Evolutionary conservation across 768 basidiomycete genomes (phyloP).

Genomic region (Phylloporus sp.): DNA sequence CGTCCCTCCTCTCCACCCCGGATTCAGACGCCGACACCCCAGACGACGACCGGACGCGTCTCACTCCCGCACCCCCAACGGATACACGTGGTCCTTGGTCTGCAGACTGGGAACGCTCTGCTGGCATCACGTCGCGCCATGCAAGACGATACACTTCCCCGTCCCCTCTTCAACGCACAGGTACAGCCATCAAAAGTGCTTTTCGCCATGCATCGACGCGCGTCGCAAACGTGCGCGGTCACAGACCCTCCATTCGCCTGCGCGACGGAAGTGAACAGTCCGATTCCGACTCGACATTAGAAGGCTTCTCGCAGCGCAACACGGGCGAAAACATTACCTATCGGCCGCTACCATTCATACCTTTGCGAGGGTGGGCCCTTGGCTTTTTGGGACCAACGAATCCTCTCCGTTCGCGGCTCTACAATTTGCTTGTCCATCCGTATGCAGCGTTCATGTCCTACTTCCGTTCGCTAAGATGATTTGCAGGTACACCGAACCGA

Average conservation of each 20-base stretch:
- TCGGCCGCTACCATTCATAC: conserved; percentile 41
- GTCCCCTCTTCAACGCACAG: conserved; percentile 59
- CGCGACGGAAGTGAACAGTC: conserved; percentile 42
- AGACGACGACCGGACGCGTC: conserved; percentile 55
- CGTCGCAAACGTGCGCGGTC: conserved; percentile 73
- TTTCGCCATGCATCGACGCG: conserved; percentile 64
- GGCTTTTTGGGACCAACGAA: conserved; percentile 71
- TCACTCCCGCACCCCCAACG: no score
- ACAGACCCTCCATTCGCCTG: conserved; percentile 54
- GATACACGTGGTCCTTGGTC: conserved; percentile 26
- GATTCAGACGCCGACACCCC: conserved; percentile 36
- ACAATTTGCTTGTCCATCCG: conserved; percentile 65
- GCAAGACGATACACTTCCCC: conserved; percentile 41
- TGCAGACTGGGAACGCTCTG: conserved; percentile 47
- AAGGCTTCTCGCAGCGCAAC: conserved; percentile 31
- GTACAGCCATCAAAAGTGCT: conserved; percentile 53
- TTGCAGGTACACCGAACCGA: conserved; percentile 78
- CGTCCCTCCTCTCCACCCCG: conserved; percentile 41
- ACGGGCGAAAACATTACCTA: conserved; percentile 25
- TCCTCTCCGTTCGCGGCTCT: conserved; percentile 56
- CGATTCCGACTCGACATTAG: conserved; percentile 26
- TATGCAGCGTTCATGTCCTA: conserved; percentile 45
- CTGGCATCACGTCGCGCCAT: conserved; percentile 35
- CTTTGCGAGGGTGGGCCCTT: conserved; percentile 74
- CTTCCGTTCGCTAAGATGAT: neutral